A percentile compares a stretch with the other conserved stretches of the same genome.
Conservation (phyloP, 306 rosid genomes). For the Rosa multiflora region DNA sequence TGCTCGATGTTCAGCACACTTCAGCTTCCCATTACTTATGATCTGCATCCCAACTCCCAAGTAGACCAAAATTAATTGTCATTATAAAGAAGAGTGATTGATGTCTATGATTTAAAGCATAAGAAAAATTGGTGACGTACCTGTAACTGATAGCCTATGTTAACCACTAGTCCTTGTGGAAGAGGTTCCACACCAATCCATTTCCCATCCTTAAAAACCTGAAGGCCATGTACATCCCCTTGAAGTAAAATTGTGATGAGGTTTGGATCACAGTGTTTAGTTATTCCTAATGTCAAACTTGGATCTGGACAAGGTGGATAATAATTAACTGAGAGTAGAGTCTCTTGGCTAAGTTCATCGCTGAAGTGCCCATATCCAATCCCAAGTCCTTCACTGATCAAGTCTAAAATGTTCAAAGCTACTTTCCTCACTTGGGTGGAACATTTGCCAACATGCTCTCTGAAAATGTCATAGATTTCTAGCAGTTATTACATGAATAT, state of each 20-base stretch:
- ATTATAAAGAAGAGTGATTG: neutral
- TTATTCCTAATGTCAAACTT: conserved; percentile 30
- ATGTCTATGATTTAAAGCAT: neutral
- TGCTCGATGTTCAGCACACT: neutral
- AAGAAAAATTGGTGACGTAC: neutral
- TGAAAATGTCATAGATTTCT: too few relatives aligned
- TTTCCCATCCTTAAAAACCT: conserved; percentile 45
- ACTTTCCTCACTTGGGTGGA: conserved; percentile 22
- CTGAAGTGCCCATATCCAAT: conserved; percentile 2
- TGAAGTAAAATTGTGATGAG: conserved; percentile 26
- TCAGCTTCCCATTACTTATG: conserved; percentile 3
- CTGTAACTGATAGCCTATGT: conserved; percentile 48
- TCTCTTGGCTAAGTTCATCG: conserved; percentile 3
- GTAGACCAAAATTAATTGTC: neutral
- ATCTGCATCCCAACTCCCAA: neutral
- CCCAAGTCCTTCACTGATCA: conserved; percentile 28
- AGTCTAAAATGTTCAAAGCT: conserved; percentile 15
- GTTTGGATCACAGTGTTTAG: conserved; percentile 30
- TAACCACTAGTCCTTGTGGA: conserved; percentile 48
- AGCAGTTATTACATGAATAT: neutral
- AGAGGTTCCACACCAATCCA: conserved; percentile 52
- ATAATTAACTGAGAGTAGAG: conserved; percentile 8
- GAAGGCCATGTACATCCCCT: conserved; percentile 27
- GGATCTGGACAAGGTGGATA: conserved; percentile 35
- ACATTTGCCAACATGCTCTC: conserved; percentile 10